Evolutionary conservation across 306 rosid species (phyloP), one percentile per base, ranked within the genome.

Genomic region (Lupinus albus): DNA sequence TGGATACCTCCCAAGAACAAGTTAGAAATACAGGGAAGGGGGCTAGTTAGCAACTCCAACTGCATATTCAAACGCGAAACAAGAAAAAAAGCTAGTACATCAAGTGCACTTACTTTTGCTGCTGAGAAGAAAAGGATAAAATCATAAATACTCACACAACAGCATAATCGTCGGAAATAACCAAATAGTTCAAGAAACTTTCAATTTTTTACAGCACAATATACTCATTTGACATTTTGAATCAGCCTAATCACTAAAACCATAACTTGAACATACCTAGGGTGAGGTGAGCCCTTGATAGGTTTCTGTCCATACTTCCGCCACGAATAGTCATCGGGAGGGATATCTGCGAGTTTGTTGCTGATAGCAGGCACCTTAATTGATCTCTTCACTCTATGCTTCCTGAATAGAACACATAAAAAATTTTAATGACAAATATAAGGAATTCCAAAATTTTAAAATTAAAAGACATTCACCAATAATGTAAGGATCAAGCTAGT

Each of bases 251-350:
- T 49, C 33, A 61, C 61, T 21, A 62, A 61, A 49, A 35, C 48
- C 47, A 70, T 41, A 72, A 30, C 20, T 39, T 47, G 53, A 48
- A 62, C 56, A 71, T 76, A 94, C 99, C 99, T 88, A 52, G 99
- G 99, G 54, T 94, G 99, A 64, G 99, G 99, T 51, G 99, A 94
- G 39, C 99, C 99, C 87, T 94, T 94, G 84, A 94, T 94, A 51
- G 99, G 99, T 83, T 94, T 94, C 84, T 94, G 99, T 60, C 99
- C 99, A 2, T 94, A 94, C 74, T 94, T 94, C 86, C 99, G 88
- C 99, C 99, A 94, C 30, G 99, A 94, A 76, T 83, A 94, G 82
- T 94, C 97, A 85, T 94, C 99, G 4, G 97, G 91, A 60, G 99
- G 99, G 20, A 94, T 94, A 81, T 94, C 99, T 1, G 99, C 97